These are phyloP conservation scores for Aspergillus pseudotamarii DNA, from an alignment of 2,329 filamentous ascomycete species.

Conservation along the genomic window DNA sequence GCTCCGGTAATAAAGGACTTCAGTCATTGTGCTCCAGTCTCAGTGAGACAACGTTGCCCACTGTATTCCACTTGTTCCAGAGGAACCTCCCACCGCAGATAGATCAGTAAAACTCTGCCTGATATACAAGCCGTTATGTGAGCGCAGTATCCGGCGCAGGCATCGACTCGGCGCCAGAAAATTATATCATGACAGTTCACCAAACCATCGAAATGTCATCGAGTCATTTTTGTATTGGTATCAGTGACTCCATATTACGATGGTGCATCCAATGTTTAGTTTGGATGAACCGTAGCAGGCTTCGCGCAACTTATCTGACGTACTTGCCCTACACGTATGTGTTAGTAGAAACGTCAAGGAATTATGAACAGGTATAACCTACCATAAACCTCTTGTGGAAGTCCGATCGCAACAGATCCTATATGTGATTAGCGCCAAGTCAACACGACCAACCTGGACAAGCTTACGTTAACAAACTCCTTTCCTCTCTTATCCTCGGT, in stretches of 20 bases:
- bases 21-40: background rate
- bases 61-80: background rate
- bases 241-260: background rate
- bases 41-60: background rate
- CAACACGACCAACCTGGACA: conserved; percentile 15
- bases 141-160: background rate
- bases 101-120: background rate
- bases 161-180: background rate
- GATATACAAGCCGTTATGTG: background rate
- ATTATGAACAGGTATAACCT: conserved; percentile 18
- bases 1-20: background rate
- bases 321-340: conserved; percentile 48
- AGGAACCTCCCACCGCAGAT: conserved; percentile 1
- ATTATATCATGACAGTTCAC: background rate
- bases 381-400: conserved; percentile 98
- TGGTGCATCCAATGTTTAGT: background rate
- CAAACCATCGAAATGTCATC: background rate
- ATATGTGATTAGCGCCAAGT: conserved; percentile 16
- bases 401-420: conserved; percentile 89
- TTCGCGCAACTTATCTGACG: conserved; percentile 41
- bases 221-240: background rate
- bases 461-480: conserved; percentile 90
- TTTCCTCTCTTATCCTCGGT: conserved; percentile 91
- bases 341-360: background rate
- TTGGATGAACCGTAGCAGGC: background rate